phyloP scores from a whole-genome alignment of 768 basidiomycete species.

The Boletellus ananas region DNA sequence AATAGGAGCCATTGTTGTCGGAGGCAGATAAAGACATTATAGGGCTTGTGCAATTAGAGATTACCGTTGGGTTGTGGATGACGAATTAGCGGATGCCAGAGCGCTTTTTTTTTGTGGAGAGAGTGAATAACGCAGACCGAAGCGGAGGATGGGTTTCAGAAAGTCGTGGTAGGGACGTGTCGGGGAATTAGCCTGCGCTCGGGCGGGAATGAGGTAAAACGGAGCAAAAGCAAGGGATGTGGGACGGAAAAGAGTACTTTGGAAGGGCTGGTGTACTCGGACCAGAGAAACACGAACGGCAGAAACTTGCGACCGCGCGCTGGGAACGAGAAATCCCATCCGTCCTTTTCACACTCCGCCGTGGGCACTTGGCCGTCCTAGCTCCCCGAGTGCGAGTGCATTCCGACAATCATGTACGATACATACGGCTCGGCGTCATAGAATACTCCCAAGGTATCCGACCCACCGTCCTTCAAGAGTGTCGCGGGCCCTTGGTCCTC shows the following conservation, averaged over 20 bases:
- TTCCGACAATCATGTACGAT: conserved; percentile 8
- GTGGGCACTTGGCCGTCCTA: too few species aligned
- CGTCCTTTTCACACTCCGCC: conserved; percentile 34
- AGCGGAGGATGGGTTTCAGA: conserved; percentile 16
- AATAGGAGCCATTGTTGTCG: conserved; percentile 79
- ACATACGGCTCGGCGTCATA: conserved; percentile 26
- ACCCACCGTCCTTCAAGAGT: conserved; percentile 15
- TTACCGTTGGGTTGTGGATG: conserved; percentile 48
- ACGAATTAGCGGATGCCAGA: conserved; percentile 32
- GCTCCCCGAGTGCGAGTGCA: too few species aligned
- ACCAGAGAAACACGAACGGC: conserved; percentile 36
- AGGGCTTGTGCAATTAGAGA: conserved; percentile 74
- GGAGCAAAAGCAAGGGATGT: conserved; percentile 30
- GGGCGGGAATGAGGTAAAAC: conserved; percentile 25
- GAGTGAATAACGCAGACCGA: conserved; percentile 24
- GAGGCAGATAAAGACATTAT: conserved; percentile 91
- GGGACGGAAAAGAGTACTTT: conserved; percentile 33
- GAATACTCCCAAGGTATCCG: conserved; percentile 23
- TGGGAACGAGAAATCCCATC: conserved; percentile 31
- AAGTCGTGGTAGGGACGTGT: conserved; percentile 26
- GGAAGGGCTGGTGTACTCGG: conserved; percentile 30
- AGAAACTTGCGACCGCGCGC: conserved; percentile 29
- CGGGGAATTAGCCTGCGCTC: conserved; percentile 31
- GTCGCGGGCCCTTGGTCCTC: conserved; percentile 24
- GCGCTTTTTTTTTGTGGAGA: conserved; percentile 30